Base-by-base conservation (phyloP, 164 flowering plant species). In the Santalum album region DNA sequence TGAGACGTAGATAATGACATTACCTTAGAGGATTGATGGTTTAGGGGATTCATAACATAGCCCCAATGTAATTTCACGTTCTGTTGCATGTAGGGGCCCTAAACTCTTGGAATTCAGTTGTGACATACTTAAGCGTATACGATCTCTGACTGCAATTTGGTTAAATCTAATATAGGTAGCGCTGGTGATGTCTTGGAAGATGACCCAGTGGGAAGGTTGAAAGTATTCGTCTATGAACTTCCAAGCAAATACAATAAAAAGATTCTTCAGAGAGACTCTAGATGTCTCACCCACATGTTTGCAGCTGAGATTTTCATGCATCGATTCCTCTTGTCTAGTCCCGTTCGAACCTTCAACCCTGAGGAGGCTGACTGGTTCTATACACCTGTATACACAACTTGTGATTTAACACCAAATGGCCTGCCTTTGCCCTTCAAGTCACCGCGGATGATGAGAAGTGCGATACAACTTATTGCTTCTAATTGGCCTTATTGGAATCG, bases 171-270 rank as follows among this genome's bases (percentile, higher is more conserved):
- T 71, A 62, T 42, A 90, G 97, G 97, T 54, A 91, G 96, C 70
- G 98, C 98, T 66, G 96, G 98, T 59, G 98, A 91, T 82, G 98
- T 91, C 46, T 73, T 91, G 80, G 98, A 91, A 62, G 98, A 91
- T 66, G 78, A 91, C 69, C 98, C 96, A 1, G 89, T 91, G 32
- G 98, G 96, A 60, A 79, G 95, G 71, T 64, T 91, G 67, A 91
- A 91, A 68, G 98, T 91, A 49, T 91, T 81, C 74, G 95, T 91
- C 27, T 91, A 91, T 73, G 96, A 91, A 57, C 87, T 91, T 44
- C 96, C 98, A 9, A 91, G 96, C 79, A 91, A 91, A 73, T 91
- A 91, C 69, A 88, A 88, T 75, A 91, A 77, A 66, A 91, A 88
- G 67, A 81, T 86, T 49, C 68, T 91, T 34, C 90, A 86, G 61